These are phyloP conservation scores for Silene vulgaris DNA, from an alignment of 179 eudicot genomes.

Conservation along the genomic window DNA sequence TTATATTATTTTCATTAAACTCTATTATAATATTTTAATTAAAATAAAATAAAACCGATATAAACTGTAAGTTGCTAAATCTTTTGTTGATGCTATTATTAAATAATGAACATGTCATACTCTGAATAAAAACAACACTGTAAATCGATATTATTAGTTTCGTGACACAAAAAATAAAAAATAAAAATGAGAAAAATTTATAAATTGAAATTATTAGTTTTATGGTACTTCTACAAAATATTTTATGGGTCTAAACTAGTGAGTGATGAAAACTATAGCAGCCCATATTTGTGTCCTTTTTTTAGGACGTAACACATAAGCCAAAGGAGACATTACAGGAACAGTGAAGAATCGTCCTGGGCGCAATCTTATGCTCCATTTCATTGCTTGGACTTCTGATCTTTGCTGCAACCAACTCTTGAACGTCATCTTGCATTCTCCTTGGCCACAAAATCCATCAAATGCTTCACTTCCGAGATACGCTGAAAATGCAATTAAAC, in stretches of 20 bases:
- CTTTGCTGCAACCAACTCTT: conserved; percentile 83
- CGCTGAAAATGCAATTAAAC: conserved; percentile 91
- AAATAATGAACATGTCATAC: too few relatives aligned
- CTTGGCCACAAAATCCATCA: conserved; percentile 81
- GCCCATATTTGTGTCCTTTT: neutral
- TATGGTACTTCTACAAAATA: too few relatives aligned
- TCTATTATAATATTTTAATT: too few relatives aligned
- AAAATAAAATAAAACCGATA: too few relatives aligned
- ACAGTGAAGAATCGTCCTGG: conserved; percentile 91
- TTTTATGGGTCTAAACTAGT: neutral
- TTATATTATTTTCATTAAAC: too few relatives aligned
- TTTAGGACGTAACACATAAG: neutral
- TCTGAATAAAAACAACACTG: too few relatives aligned
- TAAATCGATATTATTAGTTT: too few relatives aligned
- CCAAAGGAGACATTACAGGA: conserved; percentile 53
- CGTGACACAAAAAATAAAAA: too few relatives aligned
- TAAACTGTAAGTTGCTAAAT: too few relatives aligned
- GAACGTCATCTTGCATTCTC: conserved; percentile 67
- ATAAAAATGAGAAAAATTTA: too few relatives aligned
- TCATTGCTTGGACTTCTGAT: conserved; percentile 95
- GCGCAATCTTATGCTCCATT: conserved; percentile 91
- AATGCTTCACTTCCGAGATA: conserved; percentile 95
- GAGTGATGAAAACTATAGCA: neutral
- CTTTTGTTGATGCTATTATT: too few relatives aligned
- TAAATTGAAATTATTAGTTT: too few relatives aligned